Conservation (phyloP, 768 basidiomycete species). For the Peribolospora kevripleyi region DNA sequence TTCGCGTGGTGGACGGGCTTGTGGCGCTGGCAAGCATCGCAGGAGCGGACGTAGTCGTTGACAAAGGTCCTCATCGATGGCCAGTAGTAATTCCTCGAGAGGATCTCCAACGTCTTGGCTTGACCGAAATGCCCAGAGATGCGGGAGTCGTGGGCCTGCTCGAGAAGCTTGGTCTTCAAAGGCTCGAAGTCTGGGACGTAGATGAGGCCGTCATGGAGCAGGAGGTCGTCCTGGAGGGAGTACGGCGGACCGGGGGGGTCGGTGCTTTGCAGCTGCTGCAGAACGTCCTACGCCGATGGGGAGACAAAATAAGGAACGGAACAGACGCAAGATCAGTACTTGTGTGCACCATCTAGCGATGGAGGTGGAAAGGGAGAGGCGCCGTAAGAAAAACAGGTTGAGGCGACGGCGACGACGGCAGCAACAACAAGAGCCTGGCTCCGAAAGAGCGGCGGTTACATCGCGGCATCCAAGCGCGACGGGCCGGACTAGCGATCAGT, state of each 20-base stretch:
- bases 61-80: slow-evolving; percentile 20
- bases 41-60: slow-evolving; percentile 17
- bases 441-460: too few species aligned
- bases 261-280: too few species aligned
- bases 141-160: slow-evolving; percentile 7
- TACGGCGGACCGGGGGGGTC: background rate
- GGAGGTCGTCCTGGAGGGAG: background rate
- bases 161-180: slow-evolving; percentile 3
- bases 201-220: slow-evolving; percentile 15
- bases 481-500: too few species aligned
- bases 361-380: too few species aligned
- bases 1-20: slow-evolving; percentile 21
- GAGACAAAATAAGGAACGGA: too few species aligned
- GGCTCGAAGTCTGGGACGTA: slow-evolving; percentile 17
- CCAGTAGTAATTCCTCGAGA: slow-evolving; percentile 10
- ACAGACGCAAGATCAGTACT: too few species aligned
- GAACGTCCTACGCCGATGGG: too few species aligned
- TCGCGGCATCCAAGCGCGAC: too few species aligned
- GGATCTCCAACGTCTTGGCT: slow-evolving; percentile 11
- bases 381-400: too few species aligned
- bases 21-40: slow-evolving; percentile 18
- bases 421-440: too few species aligned
- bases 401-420: too few species aligned
- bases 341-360: too few species aligned
- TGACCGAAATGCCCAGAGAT: slow-evolving; percentile 15